Evolutionary conservation across 352 stramenopile species (phyloP), one percentile per base, ranked within the genome.

Genomic region (Pythium dissimile): DNA sequence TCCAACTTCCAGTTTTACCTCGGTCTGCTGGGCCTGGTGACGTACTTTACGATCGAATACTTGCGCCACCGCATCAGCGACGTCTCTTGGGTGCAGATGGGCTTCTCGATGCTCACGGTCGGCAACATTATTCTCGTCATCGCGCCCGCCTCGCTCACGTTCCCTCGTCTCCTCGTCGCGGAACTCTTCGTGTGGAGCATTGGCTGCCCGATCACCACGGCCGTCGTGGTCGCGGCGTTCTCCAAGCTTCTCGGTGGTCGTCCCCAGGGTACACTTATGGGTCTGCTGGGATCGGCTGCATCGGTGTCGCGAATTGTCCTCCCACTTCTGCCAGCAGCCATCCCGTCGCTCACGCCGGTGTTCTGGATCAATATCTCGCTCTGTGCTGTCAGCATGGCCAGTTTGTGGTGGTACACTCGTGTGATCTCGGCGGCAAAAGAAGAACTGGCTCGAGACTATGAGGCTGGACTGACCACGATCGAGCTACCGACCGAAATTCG

Each of bases 1-100:
- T 90, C 83, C 44, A 89, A 88, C 45, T 93, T 91, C 56, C 83
- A 93, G 66, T 90, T 93, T 43, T 87, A 90, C 49, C 50, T 91
- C 15, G 83, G 83, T 18, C 39, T 89, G 26, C 58, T 93, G n/a
- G 83, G 83, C 0, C 62, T 93, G 10, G 49, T 91, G 10, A 77
- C 78, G 24, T 93, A 93, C 48, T 85, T 91, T 42, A 84, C 77
- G 16, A 90, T 92, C 23, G 83, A 92, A 43, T 82, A 76, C 45
- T 89, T 89, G 54, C 78, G 80, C 49, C 72, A 88, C 51, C 70
- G 53, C 46, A 68, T 92, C 24, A 73, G 73, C 12, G 80, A 92
- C 37, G 78, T 88, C 24, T 82, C 50, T 26, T 91, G 80, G 83
- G 79, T 92, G 37, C 75, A 86, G 37, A 54, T 74, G 13, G 83